Evolutionary conservation across 2,329 filamentous ascomycete species (phyloP).

Genomic region (Colletotrichum limetticola): DNA sequence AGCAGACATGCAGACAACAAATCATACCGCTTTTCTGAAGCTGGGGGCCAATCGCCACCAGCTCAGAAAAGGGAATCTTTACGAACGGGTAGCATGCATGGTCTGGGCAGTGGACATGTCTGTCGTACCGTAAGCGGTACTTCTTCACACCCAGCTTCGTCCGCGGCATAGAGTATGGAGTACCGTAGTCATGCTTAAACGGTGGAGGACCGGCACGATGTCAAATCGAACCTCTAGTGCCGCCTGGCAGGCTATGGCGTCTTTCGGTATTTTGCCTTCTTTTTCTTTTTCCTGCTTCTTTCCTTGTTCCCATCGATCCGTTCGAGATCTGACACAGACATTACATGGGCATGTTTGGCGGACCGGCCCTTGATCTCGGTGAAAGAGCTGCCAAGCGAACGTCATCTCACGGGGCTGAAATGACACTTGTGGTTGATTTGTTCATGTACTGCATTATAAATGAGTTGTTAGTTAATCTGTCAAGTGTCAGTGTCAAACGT

Average conservation of each 20-base stretch:
- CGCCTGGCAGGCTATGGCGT: not conserved
- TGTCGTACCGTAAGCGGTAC: constrained; percentile 12
- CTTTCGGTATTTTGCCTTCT: not conserved
- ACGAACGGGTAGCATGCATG: constrained; percentile 22
- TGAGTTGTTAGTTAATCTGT: not conserved
- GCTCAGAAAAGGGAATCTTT: constrained; percentile 31
- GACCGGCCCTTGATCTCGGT: constrained; percentile 24
- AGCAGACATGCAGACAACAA: constrained; percentile 2
- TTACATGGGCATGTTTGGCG: constrained; percentile 13
- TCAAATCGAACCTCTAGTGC: not conserved
- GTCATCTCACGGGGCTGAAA: not conserved
- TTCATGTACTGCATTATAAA: not conserved
- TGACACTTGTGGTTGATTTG: not conserved
- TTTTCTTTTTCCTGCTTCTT: not conserved
- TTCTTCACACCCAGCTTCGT: constrained; percentile 1
- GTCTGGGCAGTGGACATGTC: not conserved
- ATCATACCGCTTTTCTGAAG: constrained; percentile 3
- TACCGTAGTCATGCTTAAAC: constrained; percentile 21
- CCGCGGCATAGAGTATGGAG: constrained; percentile 2
- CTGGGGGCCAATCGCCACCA: constrained; percentile 15
- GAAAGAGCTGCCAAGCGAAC: not conserved
- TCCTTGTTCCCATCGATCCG: not conserved
- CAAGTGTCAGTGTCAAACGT: constrained; percentile 23
- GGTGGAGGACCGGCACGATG: constrained; percentile 4
- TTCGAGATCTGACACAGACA: constrained; percentile 18